A percentile compares a stretch with the other conserved stretches of the same genome.
Conservation (phyloP, 129 eudicot genomes). For the Flaveria robusta region DNA sequence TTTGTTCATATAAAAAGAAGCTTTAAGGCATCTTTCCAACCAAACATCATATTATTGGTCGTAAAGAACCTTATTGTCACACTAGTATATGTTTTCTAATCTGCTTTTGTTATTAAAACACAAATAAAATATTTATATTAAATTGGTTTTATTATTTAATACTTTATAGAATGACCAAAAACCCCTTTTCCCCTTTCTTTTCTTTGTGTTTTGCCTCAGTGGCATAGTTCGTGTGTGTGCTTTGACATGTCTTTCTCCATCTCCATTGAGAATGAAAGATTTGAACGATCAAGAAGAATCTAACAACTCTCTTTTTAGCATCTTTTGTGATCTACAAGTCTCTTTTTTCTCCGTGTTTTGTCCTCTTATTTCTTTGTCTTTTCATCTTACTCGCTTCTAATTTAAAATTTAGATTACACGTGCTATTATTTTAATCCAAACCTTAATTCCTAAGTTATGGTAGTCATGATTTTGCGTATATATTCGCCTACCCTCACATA, state of each 20-base stretch:
- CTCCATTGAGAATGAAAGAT: slow-evolving; percentile 42
- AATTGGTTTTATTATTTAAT: neutral
- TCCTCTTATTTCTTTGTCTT: slow-evolving; percentile 4
- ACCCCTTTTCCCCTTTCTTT: slow-evolving; percentile 16
- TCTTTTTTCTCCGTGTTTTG: slow-evolving; percentile 16
- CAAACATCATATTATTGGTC: slow-evolving; percentile 36
- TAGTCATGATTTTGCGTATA: slow-evolving; percentile 36
- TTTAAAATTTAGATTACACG: slow-evolving; percentile 28
- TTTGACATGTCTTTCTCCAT: slow-evolving; percentile 36
- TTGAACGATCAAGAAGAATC: slow-evolving; percentile 56
- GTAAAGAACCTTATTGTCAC: slow-evolving; percentile 36
- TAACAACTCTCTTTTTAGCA: slow-evolving; percentile 30
- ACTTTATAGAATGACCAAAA: slow-evolving; percentile 11
- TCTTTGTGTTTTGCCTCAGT: slow-evolving; percentile 36
- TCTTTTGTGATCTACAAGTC: slow-evolving; percentile 72
- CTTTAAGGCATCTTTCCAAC: slow-evolving; percentile 47
- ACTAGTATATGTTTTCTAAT: slow-evolving; percentile 24
- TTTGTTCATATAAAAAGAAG: slow-evolving; percentile 31
- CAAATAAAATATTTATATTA: neutral
- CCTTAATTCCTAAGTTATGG: slow-evolving; percentile 73
- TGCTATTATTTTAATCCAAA: slow-evolving; percentile 41
- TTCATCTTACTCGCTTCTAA: slow-evolving; percentile 13
- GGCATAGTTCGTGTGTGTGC: slow-evolving; percentile 33
- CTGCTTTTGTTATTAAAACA: slow-evolving; percentile 25
- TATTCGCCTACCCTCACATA: slow-evolving; percentile 30